Evolutionary conservation across 2,329 filamentous ascomycete species (phyloP), one percentile per base, ranked within the genome.

Genomic region (Monosporascus sp.): DNA sequence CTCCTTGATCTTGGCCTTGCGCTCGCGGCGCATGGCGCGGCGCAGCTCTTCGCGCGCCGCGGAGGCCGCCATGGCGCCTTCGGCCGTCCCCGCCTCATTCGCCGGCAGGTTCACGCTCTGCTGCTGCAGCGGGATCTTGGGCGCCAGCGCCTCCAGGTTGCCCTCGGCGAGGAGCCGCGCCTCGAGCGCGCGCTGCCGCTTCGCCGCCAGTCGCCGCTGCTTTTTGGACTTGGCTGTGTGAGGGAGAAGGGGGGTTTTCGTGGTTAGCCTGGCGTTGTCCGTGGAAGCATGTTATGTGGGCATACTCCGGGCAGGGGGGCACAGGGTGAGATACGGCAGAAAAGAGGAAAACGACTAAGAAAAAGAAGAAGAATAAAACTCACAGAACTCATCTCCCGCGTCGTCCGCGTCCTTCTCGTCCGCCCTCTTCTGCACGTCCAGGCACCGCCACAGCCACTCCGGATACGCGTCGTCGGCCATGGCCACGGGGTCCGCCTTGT

Each of bases 1-100:
- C 77, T 94, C 89, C 82, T 92, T 93, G 66, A 94, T 94, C 72
- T 79, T 82, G 54, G 81, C 82, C 72, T 86, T 83, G 67, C 89
- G 78, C 75, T 90, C 87, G 68, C 81, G 81, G 65, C 89, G 81
- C 87, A 91, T 85, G 36, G 84, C 84, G 72, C 78, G 81, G 59
- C 78, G 86, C 63, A 92, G 74, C 62, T 85, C 82, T 57, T 79
- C 76, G 66, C 88, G 77, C 66, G 81, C 74, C 31, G 69, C 63
- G 9, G 67, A 71, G 36, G 80, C 79, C 49, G 67, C 66, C 36
- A 83, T 54, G 48, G 80, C 77, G 48, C 77, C 73, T 51, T 69
- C 67, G 22, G 74, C 56, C 24, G 67, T 70, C 52, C 71, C 71
- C 51, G 72, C 72, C 58, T 74, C 70, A 55, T 73, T 68, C 22